Percentiles rank a stretch among this genome's conserved stretches.
phyloP scores from a whole-genome alignment of 2,329 filamentous ascomycete species.

The Trichoderma harzianum region DNA sequence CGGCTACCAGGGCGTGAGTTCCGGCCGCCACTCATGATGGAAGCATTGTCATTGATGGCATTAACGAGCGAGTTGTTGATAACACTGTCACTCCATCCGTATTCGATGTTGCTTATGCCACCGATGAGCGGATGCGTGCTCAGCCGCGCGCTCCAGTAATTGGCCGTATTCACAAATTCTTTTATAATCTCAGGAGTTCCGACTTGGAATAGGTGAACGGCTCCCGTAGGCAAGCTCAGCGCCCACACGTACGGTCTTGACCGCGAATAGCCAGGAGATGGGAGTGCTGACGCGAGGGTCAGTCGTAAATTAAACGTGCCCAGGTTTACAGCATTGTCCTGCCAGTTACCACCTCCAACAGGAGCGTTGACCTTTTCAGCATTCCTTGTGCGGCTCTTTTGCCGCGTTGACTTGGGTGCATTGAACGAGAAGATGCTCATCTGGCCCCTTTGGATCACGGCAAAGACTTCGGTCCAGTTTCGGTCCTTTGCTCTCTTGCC shows the following conservation, averaged over 20 bases:
- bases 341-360: conserved; percentile 97
- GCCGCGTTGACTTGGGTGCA: conserved; percentile 69
- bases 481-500: conserved; percentile 92
- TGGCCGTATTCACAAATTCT: conserved; percentile 90
- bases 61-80: conserved; percentile 59
- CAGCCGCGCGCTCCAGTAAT: conserved; percentile 94
- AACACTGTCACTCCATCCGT: conserved; percentile 88
- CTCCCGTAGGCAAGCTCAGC: conserved; percentile 83
- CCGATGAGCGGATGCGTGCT: conserved; percentile 92
- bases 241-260: conserved; percentile 91
- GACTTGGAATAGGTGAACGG: conserved; percentile 97
- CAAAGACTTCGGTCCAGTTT: conserved; percentile 93
- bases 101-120: conserved; percentile 94
- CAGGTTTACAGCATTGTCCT: conserved; percentile 87
- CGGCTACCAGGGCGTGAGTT: conserved; percentile 51
- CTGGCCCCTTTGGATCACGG: conserved; percentile 91
- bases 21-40: conserved; percentile 31
- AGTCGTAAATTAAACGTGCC: conserved; percentile 86
- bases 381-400: conserved; percentile 58
- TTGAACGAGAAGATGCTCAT: conserved; percentile 93
- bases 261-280: conserved; percentile 89
- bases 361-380: conserved; percentile 54
- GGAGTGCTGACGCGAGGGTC: conserved; percentile 85
- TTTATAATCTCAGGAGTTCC: conserved; percentile 91
- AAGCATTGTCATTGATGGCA: conserved; percentile 47